Base-by-base conservation (phyloP, 306 rosid genomes). In the Fragaria ananassa region DNA sequence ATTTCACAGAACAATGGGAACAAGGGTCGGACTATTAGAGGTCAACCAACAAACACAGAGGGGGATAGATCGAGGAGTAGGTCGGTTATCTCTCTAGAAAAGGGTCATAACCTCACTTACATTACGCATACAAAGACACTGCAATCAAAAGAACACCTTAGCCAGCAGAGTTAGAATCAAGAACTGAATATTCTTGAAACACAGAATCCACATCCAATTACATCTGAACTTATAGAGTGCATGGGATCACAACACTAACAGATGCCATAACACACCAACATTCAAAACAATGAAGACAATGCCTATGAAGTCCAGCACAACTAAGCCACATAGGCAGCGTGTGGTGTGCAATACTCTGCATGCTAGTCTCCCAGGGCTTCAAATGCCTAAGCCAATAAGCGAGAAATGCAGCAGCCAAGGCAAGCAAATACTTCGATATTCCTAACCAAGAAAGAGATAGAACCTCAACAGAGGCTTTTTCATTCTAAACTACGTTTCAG, bases 321-420 rank as follows among this genome's bases (percentile, higher is more conserved):
- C 34, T 13, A 51, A 72, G 49, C n/a, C 17, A 3, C 67, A 72
- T 21, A 27, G 8, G 34, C 68, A 10, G 57, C 31, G 9, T 11
- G 45, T 6, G 25, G 46, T 29, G 10, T 12, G 65, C 34, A 4
- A 11, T 25, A 25, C 8, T 21, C 17, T 73, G 68, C 44, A 49
- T 8, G 27, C 44, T 9, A 4, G 54, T 42, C 8, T 37, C 5
- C 9, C 19, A 9, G 34, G 3, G 23, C 18, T 17, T 27, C 76
- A 17, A 74, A 58, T 74, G 14, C 5, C 69, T 60, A 60, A 17
- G 18, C n/a, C 19, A 0, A 29, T 27, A 18, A 58, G 42, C 45
- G 11, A 74, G 21, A 60, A 74, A 42, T 50, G 35, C 42, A 44
- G 44, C 69, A 74, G 56, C 69, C 58, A 6, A 74, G 56, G 57